Conservation (phyloP, 148 eudicot species). For the Polygonum maritimum region DNA sequence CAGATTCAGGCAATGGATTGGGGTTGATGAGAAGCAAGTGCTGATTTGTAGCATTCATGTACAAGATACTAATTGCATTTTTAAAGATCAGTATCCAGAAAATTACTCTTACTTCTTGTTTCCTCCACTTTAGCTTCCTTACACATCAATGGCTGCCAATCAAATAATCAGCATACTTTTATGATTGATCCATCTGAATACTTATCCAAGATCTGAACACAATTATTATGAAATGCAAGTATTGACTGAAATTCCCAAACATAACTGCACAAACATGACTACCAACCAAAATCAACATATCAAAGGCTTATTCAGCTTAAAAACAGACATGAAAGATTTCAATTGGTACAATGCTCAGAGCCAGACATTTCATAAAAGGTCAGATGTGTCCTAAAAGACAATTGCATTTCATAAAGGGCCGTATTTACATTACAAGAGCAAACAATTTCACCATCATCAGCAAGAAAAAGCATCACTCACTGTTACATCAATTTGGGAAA, state of each 20-base stretch:
- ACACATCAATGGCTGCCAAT: neutral
- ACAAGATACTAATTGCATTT: neutral
- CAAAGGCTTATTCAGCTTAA: neutral
- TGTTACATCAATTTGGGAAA: neutral
- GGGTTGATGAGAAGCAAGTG: neutral
- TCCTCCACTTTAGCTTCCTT: neutral
- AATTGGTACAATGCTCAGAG: neutral
- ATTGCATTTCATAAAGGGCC: neutral
- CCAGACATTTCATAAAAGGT: neutral
- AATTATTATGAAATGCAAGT: too few species aligned
- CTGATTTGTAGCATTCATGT: slow-evolving; percentile 7
- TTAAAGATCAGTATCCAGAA: neutral
- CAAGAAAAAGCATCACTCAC: neutral
- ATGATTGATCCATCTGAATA: neutral
- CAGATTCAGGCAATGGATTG: neutral
- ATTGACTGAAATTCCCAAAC: too few species aligned
- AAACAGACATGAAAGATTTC: neutral
- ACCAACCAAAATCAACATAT: neutral
- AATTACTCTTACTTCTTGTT: neutral
- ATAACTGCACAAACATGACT: neutral
- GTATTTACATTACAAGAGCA: neutral
- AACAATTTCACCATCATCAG: neutral
- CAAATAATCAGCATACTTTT: neutral
- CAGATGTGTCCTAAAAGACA: neutral
- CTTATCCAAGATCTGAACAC: too few species aligned